phyloP scores from a whole-genome alignment of 805 yeast genomes.

The Pichia nanzhaoensis region DNA sequence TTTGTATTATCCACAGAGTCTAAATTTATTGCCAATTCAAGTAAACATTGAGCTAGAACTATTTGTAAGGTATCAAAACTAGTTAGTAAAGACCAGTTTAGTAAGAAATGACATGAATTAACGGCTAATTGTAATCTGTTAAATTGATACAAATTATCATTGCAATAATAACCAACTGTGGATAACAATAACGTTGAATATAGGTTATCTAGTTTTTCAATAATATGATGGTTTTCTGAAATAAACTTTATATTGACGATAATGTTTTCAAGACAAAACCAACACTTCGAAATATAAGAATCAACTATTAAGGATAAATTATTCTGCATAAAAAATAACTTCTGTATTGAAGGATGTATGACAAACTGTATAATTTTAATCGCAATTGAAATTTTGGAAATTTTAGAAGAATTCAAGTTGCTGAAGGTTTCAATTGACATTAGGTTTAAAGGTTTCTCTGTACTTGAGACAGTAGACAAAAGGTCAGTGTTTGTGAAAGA shows the following conservation, averaged over 20 bases:
- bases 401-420: conserved; percentile 6
- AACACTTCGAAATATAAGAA: conserved; percentile 22
- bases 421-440: conserved; percentile 1
- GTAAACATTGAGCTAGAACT: conserved; percentile 21
- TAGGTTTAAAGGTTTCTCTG: background rate
- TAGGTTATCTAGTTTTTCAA: conserved; percentile 23
- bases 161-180: conserved; percentile 16
- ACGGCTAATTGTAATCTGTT: conserved; percentile 17
- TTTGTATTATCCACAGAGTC: conserved; percentile 14
- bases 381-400: conserved; percentile 24
- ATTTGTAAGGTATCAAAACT: conserved; percentile 24
- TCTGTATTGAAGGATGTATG: conserved; percentile 19
- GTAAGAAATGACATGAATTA: conserved; percentile 21
- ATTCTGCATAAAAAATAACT: conserved; percentile 17
- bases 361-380: conserved; percentile 24
- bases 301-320: conserved; percentile 21
- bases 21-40: conserved; percentile 20
- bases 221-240: conserved; percentile 9
- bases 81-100: conserved; percentile 25
- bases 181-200: conserved; percentile 23
- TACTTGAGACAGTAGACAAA: background rate
- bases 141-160: conserved; percentile 15
- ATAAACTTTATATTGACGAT: conserved; percentile 22
- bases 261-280: conserved; percentile 30
- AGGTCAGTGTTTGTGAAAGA: conserved; percentile 22